These are phyloP conservation scores for Lactarius quietus DNA, from an alignment of 768 basidiomycete species.

Conservation along the genomic window DNA sequence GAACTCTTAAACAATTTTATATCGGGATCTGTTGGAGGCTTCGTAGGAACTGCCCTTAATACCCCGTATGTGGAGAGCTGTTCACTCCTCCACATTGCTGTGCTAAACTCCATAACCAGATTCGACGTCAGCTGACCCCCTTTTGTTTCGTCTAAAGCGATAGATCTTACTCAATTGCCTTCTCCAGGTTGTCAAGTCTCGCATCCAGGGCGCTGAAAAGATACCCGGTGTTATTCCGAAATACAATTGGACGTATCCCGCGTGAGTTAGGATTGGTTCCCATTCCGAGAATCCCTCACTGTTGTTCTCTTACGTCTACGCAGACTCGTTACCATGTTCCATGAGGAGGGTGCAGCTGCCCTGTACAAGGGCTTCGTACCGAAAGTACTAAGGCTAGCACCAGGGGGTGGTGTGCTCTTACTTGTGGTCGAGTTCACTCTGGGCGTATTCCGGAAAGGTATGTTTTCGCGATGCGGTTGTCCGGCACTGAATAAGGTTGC, in stretches of 20 bases:
- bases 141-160: not conserved
- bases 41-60: conserved; percentile 85
- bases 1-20: conserved; percentile 84
- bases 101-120: conserved; percentile 28
- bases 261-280: conserved; percentile 34
- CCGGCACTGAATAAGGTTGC: not conserved
- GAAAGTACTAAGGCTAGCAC: conserved; percentile 92
- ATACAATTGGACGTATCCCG: conserved; percentile 95
- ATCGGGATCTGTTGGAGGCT: conserved; percentile 87
- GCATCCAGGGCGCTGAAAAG: conserved; percentile 76
- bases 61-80: conserved; percentile 62
- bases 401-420: conserved; percentile 90
- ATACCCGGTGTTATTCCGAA: conserved; percentile 59
- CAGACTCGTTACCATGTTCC: conserved; percentile 67
- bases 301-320: not conserved
- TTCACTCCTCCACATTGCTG: not conserved
- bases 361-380: conserved; percentile 95
- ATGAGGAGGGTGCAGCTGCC: conserved; percentile 82
- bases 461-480: not conserved
- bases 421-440: conserved; percentile 91
- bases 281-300: not conserved
- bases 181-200: conserved; percentile 86
- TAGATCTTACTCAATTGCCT: not conserved
- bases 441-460: conserved; percentile 70
- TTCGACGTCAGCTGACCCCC: conserved; percentile 43